Percentiles rank a stretch among this genome's conserved stretches.
Evolutionary conservation across 768 basidiomycete genomes (phyloP).

Genomic region (Mycena filopes): DNA sequence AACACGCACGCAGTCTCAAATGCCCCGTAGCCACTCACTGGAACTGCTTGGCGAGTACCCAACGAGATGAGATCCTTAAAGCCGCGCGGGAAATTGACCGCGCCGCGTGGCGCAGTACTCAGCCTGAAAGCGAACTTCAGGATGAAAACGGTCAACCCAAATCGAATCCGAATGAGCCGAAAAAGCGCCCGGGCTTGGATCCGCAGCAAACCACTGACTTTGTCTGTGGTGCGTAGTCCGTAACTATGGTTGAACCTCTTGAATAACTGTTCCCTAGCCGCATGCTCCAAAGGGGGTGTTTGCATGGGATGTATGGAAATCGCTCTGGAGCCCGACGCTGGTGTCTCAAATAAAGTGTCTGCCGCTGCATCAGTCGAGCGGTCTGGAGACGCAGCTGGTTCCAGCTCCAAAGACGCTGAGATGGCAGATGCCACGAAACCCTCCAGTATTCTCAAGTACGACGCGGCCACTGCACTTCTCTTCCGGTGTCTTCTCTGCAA

Average conservation of each 20-base stretch:
- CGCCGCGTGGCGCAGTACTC: constrained; percentile 47
- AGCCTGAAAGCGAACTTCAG: constrained; percentile 36
- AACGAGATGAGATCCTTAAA: constrained; percentile 78
- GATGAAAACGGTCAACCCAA: constrained; percentile 35
- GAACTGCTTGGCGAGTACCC: constrained; percentile 72
- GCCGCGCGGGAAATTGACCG: constrained; percentile 67
- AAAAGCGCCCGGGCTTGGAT: constrained; percentile 58
- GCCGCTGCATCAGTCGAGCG: constrained; percentile 35
- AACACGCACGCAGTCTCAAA: constrained; percentile 62
- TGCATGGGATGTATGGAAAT: constrained; percentile 80
- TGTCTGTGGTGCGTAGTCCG: constrained; percentile 64
- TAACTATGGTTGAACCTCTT: background rate
- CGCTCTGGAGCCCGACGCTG: constrained; percentile 59
- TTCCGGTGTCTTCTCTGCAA: constrained; percentile 90
- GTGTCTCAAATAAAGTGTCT: constrained; percentile 33
- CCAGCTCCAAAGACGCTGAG: constrained; percentile 41
- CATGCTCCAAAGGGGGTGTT: constrained; percentile 79
- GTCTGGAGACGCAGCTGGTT: constrained; percentile 15
- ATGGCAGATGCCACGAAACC: constrained; percentile 46
- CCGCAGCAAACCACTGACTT: constrained; percentile 79
- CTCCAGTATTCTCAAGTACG: constrained; percentile 28
- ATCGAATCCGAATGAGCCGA: constrained; percentile 44
- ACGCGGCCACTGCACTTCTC: constrained; percentile 60
- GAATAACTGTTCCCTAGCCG: constrained; percentile 41
- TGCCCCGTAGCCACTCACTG: constrained; percentile 85